phyloP scores from a whole-genome alignment of 208 protist genomes.

The Wallacemonas sp. region DNA sequence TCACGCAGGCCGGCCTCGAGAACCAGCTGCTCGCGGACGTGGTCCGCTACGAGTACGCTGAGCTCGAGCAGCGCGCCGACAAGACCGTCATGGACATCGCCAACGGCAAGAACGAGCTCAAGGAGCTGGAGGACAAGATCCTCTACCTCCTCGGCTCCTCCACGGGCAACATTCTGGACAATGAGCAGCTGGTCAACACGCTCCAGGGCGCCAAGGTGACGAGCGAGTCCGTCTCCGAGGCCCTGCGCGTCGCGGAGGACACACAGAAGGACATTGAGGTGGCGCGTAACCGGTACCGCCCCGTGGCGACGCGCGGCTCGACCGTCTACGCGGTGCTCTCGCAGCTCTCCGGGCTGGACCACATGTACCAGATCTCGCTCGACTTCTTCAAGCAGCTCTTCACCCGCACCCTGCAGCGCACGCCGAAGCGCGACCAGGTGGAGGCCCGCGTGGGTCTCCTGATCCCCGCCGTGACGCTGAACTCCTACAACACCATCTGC shows the following conservation, averaged over 20 bases:
- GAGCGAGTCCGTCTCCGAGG: slow-evolving; percentile 87
- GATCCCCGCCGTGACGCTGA: slow-evolving; percentile 83
- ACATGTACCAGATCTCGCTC: slow-evolving; percentile 96
- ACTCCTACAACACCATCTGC: slow-evolving; percentile 94
- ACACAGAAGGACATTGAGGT: slow-evolving; percentile 94
- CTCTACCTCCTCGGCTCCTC: slow-evolving; percentile 91
- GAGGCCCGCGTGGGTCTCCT: slow-evolving; percentile 79
- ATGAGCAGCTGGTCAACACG: slow-evolving; percentile 95
- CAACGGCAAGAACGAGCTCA: slow-evolving; percentile 94
- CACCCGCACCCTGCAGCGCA: slow-evolving; percentile 86
- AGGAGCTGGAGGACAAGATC: slow-evolving; percentile 94
- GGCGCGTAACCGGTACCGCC: slow-evolving; percentile 92
- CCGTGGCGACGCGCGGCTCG: slow-evolving; percentile 93
- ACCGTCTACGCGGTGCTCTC: slow-evolving; percentile 96
- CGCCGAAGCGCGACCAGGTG: slow-evolving; percentile 76
- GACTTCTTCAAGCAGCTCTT: slow-evolving; percentile 94
- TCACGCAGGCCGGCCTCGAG: slow-evolving; percentile 91
- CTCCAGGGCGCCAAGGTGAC: slow-evolving; percentile 94
- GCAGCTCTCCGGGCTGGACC: slow-evolving; percentile 87
- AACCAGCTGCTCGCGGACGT: slow-evolving; percentile 94
- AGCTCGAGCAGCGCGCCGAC: slow-evolving; percentile 91
- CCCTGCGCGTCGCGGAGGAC: slow-evolving; percentile 91
- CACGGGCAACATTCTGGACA: slow-evolving; percentile 96
- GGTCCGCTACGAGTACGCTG: slow-evolving; percentile 90
- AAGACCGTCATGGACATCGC: slow-evolving; percentile 95